A percentile compares a stretch with the other conserved stretches of the same genome.
phyloP scores from a whole-genome alignment of 768 basidiomycete genomes.

The Gloeostereum incarnatum region DNA sequence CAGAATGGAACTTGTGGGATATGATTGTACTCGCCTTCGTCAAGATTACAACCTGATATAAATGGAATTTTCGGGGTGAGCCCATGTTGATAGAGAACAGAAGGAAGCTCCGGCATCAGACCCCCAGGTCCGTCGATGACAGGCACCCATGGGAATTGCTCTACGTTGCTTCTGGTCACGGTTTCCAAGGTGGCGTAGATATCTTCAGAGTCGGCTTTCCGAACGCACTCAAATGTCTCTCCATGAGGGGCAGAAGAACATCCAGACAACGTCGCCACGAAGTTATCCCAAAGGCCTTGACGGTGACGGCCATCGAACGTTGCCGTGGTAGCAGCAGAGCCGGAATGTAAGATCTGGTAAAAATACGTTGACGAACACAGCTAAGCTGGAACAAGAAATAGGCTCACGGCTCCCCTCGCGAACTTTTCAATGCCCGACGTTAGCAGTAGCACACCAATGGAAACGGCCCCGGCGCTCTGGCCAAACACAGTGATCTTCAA shows the following conservation, averaged over 20 bases:
- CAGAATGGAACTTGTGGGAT: background rate
- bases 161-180: background rate
- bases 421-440: slow-evolving; percentile 8
- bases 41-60: slow-evolving; percentile 7
- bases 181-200: background rate
- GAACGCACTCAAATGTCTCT: slow-evolving; percentile 3
- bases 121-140: slow-evolving; percentile 7
- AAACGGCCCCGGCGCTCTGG: slow-evolving; percentile 24
- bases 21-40: slow-evolving; percentile 4
- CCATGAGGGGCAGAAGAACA: background rate
- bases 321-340: slow-evolving; percentile 5
- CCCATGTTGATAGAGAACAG: background rate
- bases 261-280: slow-evolving; percentile 4
- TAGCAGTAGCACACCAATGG: slow-evolving; percentile 14
- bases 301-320: slow-evolving; percentile 2
- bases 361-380: background rate
- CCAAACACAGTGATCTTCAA: slow-evolving; percentile 23
- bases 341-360: slow-evolving; percentile 9
- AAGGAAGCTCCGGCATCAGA: slow-evolving; percentile 7
- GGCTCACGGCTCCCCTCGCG: slow-evolving; percentile 5
- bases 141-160: slow-evolving; percentile 4
- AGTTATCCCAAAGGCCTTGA: slow-evolving; percentile 4
- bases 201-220: background rate
- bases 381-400: background rate
- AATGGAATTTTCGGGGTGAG: slow-evolving; percentile 7